Base-by-base conservation (phyloP, 257 asterid genomes). In the Catharanthus roseus region DNA sequence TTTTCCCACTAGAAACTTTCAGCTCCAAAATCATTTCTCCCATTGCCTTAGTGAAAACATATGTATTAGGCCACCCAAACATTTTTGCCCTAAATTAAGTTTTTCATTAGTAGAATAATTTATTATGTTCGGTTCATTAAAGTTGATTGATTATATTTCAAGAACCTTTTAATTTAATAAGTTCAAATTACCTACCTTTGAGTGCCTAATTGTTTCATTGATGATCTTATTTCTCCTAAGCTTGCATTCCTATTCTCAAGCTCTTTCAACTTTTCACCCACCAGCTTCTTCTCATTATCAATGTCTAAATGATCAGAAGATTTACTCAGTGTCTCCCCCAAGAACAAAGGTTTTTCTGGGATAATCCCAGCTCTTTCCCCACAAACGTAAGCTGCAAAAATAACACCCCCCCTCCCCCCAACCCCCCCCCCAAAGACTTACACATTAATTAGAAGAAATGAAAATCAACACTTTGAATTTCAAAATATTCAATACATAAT, bases 21-120 rank as follows among this genome's bases (percentile, higher is more conserved):
- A n/a, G 67, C 61, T 74, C 85, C 65, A 89, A 34, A 47, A 84
- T 19, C 90, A 86, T 89, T 69, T 89, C 96, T 24, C 86, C 96
- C 81, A 89, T 83, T 64, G 96, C 93, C 77, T 86, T 89, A 21
- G 93, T 89, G 75, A 85, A 86, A 15, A 79, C 83, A 39, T 89
- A 89, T 26, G 96, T 84, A 72, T 89, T 89, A 67, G 93, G 90
- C 93, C 96, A 89, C 6, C 96, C 93, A 77, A 86, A 87, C 65
- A 85, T 7, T 53, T 0, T 77, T 69, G 96, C 86, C 78, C 93
- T 86, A 42, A 16, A n/a, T n/a, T n/a, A 21, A 9, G 53, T 12
- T 16, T 2, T 49, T 18, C 8, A 18, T 49, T 19, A 49, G 55
- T 13, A 19, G 2, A 15, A 47, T 15, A n/a, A n/a, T n/a, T n/a